Evolutionary conservation across 768 basidiomycete species (phyloP), one percentile per base, ranked within the genome.

Genomic region (Tricholomella constricta): DNA sequence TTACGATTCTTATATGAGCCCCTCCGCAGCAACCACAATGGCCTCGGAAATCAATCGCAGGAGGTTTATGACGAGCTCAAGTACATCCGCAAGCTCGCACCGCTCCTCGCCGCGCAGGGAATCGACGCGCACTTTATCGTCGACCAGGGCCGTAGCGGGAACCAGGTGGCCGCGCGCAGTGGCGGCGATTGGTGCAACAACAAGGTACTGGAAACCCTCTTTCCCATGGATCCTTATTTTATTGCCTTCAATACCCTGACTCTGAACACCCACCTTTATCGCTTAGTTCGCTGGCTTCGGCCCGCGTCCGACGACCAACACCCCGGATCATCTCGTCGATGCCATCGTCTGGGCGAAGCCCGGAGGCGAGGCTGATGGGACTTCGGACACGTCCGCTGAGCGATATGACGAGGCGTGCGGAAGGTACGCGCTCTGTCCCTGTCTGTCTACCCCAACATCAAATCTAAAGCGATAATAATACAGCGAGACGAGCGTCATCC

Each of bases 341-440:
- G 66, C 72, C 25, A 66, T 75, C 47, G 73, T 73, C 23, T 75
- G 74, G 72, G 71, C 69, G 14, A 75, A 75, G 66, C 74, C 74
- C 23, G 73, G 71, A 55, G 73, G 74, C 38, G 71, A 75, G 57
- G 69, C 63, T 6, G 73, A 75, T 38, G 75, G 73, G 20, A 75
- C 75, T 6, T 68, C 66, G 29, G 66, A 76, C 48, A 45, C 63
- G 12, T 63, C 62, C 19, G 62, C 73, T 2, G 57, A 54, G 1
- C 60, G 72, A 17, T 73, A 68, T 48, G 72, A 74, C 51, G 56
- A 48, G 15, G 59, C 56, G 20, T 70, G 71, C 42, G 56, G 50
- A 6, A 56, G 62, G 29, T 55, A 58, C 27, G 55, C 19, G 27
- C 17, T 23, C 45, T 47, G 32, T 48, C 4, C n/a, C n/a, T 15